Conservation (phyloP, 371 early-diverging fungal genomes). For the Smittium mucronatum region DNA sequence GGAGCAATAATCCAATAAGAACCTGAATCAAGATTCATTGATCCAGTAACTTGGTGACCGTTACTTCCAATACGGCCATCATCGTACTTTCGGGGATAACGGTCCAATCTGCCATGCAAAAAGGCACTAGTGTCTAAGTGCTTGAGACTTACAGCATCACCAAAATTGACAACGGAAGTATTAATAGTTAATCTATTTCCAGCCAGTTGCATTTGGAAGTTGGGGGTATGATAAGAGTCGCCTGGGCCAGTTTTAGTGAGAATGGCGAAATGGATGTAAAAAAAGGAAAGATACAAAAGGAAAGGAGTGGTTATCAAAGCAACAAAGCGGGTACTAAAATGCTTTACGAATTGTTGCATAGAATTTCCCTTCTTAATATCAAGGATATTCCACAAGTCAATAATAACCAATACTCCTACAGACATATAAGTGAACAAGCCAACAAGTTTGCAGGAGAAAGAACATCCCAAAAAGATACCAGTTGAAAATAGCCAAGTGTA, state of each 20-base stretch:
- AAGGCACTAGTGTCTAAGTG: slow-evolving; percentile 61
- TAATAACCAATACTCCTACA: slow-evolving; percentile 72
- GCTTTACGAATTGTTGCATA: slow-evolving; percentile 36
- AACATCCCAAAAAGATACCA: slow-evolving; percentile 50
- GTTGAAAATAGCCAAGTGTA: slow-evolving; percentile 63
- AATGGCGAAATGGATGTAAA: slow-evolving; percentile 70
- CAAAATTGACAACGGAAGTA: slow-evolving; percentile 57
- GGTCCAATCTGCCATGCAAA: slow-evolving; percentile 68
- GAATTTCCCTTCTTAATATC: slow-evolving; percentile 66
- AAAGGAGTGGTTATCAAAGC: slow-evolving; percentile 66
- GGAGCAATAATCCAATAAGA: slow-evolving; percentile 74
- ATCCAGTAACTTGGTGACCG: slow-evolving; percentile 85
- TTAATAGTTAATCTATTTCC: slow-evolving; percentile 51
- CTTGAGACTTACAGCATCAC: slow-evolving; percentile 61
- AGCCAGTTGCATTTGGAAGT: slow-evolving; percentile 71
- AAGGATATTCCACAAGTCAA: slow-evolving; percentile 82
- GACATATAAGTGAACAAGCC: slow-evolving; percentile 76
- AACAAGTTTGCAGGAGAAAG: slow-evolving; percentile 73
- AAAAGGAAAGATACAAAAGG: slow-evolving; percentile 57
- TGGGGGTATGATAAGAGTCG: slow-evolving; percentile 75
- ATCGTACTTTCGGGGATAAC: slow-evolving; percentile 82
- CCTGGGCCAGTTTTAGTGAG: slow-evolving; percentile 70
- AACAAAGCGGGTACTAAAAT: slow-evolving; percentile 49
- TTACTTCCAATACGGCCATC: slow-evolving; percentile 83
- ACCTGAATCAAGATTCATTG: slow-evolving; percentile 37